Conservation (phyloP, 441 rosid genomes). For the Viola pubescens region DNA sequence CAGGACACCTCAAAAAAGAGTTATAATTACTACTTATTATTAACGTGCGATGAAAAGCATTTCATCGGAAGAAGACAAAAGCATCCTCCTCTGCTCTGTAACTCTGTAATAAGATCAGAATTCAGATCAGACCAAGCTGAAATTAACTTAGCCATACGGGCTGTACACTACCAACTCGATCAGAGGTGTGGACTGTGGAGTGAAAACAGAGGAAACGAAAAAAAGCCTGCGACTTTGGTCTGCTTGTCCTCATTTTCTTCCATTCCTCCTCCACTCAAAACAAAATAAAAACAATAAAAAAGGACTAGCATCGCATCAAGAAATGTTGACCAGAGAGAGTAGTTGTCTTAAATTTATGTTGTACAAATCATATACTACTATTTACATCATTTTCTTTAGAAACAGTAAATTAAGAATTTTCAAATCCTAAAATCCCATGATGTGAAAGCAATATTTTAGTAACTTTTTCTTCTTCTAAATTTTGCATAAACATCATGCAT, state of each 20-base stretch:
- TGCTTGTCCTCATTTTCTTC: not conserved
- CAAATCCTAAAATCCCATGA: too few relatives aligned
- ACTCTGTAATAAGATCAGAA: slow-evolving; percentile 12
- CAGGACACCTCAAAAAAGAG: slow-evolving; percentile 21
- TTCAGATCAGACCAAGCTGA: slow-evolving; percentile 1
- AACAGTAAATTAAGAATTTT: too few relatives aligned
- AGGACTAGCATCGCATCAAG: too few relatives aligned
- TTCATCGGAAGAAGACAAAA: slow-evolving; percentile 33
- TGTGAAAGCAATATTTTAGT: too few relatives aligned
- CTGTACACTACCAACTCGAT: not conserved
- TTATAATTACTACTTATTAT: not conserved
- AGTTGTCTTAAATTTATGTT: too few relatives aligned
- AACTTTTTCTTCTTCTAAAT: too few relatives aligned
- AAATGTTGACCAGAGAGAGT: too few relatives aligned
- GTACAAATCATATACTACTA: too few relatives aligned
- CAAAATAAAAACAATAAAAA: too few relatives aligned
- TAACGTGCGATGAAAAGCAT: slow-evolving; percentile 12
- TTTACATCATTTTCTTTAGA: too few relatives aligned
- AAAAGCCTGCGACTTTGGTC: slow-evolving; percentile 25
- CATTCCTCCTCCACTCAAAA: not conserved
- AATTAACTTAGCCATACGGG: not conserved
- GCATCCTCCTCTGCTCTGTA: slow-evolving; percentile 17
- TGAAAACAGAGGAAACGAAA: not conserved
- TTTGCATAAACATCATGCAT: too few relatives aligned
- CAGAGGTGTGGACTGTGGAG: slow-evolving; percentile 5